A percentile compares a stretch with the other conserved stretches of the same genome.
phyloP scores from a whole-genome alignment of 257 asterid species.

The Solanum bulbocastanum region DNA sequence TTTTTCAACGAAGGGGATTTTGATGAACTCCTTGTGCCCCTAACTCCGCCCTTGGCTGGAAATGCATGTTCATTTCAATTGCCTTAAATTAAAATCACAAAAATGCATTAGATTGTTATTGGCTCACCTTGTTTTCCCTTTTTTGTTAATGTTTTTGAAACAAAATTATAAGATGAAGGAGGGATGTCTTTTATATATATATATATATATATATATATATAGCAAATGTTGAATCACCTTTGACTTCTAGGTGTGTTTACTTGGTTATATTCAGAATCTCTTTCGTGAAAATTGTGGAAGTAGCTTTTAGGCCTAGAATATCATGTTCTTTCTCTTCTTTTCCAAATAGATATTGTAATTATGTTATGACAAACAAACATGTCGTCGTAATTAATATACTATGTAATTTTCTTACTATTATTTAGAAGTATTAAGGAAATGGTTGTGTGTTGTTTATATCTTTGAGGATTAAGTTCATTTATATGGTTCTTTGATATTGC shows the following conservation, averaged over 20 bases:
- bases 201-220: not conserved
- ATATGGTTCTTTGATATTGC: not conserved
- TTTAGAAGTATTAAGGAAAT: not conserved
- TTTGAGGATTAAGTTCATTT: constrained; percentile 3
- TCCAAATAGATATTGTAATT: not conserved
- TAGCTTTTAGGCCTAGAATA: not conserved
- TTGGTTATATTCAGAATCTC: not conserved
- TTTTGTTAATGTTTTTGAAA: not conserved
- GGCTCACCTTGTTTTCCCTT: not conserved
- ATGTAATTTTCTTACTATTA: not conserved
- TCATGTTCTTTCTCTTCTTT: not conserved
- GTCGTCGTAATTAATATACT: not conserved
- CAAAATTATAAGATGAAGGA: not conserved
- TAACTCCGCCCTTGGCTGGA: not conserved
- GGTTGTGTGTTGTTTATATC: not conserved
- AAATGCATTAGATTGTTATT: not conserved
- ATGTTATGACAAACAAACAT: not conserved
- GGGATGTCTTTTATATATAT: not conserved
- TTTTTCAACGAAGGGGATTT: not conserved
- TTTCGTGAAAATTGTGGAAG: not conserved
- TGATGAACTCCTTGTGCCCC: not conserved
- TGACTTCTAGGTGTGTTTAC: not conserved
- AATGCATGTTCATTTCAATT: not conserved
- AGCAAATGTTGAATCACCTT: not conserved
- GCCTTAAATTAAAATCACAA: not conserved